Percentiles rank a stretch among this genome's conserved stretches.
phyloP scores from a whole-genome alignment of 2,329 filamentous ascomycete genomes.

The Penicillium sp. region DNA sequence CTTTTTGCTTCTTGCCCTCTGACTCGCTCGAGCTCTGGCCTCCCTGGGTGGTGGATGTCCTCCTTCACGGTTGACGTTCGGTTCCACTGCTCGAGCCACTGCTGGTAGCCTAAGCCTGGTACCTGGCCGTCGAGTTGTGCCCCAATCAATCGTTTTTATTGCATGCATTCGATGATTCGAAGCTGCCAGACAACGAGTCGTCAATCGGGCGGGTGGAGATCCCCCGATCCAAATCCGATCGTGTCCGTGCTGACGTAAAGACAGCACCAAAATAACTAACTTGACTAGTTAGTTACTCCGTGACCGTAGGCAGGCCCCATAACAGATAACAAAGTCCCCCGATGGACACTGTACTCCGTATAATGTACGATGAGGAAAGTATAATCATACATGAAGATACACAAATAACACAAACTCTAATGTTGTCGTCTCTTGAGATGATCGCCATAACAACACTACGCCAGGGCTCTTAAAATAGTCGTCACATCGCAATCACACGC shows the following conservation, averaged over 20 bases:
- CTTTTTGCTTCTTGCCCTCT: background rate
- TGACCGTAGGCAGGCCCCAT: background rate
- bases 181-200: background rate
- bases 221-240: background rate
- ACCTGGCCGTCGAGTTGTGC: background rate
- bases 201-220: background rate
- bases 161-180: background rate
- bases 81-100: background rate
- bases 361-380: background rate
- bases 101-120: background rate
- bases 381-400: background rate
- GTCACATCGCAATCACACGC: conserved; percentile 1
- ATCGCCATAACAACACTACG: background rate
- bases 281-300: background rate
- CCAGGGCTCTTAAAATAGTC: background rate
- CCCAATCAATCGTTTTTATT: background rate
- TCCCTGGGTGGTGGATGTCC: too few species aligned
- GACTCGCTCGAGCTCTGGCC: background rate
- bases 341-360: too few species aligned
- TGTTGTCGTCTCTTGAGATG: background rate
- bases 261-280: background rate
- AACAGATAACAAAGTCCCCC: too few species aligned
- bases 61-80: background rate
- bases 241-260: background rate
- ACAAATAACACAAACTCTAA: background rate